phyloP scores from a whole-genome alignment of 768 basidiomycete genomes.

The Podaxis pistillaris region DNA sequence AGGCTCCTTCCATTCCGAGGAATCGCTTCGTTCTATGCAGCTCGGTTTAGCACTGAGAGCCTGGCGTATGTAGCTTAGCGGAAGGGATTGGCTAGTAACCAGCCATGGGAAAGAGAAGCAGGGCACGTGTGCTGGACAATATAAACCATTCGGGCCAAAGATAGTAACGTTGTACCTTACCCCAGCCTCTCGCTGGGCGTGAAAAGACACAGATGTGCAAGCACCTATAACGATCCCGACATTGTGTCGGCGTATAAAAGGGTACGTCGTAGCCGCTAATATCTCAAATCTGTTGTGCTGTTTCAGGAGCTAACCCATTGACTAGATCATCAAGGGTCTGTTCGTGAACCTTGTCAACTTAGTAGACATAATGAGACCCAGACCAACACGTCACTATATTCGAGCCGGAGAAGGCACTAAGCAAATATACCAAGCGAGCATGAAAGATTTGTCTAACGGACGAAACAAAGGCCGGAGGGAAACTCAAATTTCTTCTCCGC shows the following conservation, averaged over 20 bases:
- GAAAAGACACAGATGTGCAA: too few relatives aligned
- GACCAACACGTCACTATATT: not conserved
- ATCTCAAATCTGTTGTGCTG: too few relatives aligned
- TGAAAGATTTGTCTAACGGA: conserved; percentile 8
- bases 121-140: not conserved
- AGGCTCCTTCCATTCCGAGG: too few relatives aligned
- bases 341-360: conserved; percentile 16
- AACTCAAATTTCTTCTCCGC: conserved; percentile 18
- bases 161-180: not conserved
- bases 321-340: not conserved
- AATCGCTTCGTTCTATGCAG: not conserved
- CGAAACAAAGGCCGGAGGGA: conserved; percentile 13
- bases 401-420: conserved; percentile 4
- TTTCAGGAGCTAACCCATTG: not conserved
- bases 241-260: not conserved
- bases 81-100: not conserved
- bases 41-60: not conserved
- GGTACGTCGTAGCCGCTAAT: not conserved
- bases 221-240: not conserved
- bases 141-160: not conserved
- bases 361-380: conserved; percentile 2
- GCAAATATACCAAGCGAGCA: conserved; percentile 6
- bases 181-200: too few relatives aligned
- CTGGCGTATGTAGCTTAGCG: not conserved
- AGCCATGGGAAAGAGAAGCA: not conserved